Percentiles rank a stretch among this genome's conserved stretches.
Conservation (phyloP, 2,329 filamentous ascomycete species). For the Cercospora sojina region DNA sequence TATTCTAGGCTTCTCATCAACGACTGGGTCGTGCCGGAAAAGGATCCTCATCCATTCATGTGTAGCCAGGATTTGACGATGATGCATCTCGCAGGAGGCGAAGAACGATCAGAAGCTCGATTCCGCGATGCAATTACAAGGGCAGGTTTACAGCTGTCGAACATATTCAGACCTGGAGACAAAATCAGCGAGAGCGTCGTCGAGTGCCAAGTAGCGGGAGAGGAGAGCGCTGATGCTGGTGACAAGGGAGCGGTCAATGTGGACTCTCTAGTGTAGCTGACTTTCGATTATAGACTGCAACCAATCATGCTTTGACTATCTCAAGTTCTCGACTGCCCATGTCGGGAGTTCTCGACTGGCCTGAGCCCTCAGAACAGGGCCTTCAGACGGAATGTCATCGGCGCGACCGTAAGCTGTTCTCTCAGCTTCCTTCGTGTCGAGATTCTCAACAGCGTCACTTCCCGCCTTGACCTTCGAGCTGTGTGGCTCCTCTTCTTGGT, state of each 20-base stretch:
- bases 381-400: slow-evolving; percentile 2
- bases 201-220: slow-evolving; percentile 1
- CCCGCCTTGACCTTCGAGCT: background rate
- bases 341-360: background rate
- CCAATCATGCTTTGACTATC: background rate
- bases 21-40: slow-evolving; percentile 35
- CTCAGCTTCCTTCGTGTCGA: background rate
- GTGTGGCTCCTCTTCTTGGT: slow-evolving; percentile 50
- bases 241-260: background rate
- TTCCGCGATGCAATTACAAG: slow-evolving; percentile 8
- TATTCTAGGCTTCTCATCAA: slow-evolving; percentile 39
- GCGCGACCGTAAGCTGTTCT: background rate
- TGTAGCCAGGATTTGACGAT: slow-evolving; percentile 11
- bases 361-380: background rate
- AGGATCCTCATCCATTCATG: slow-evolving; percentile 9
- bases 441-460: background rate
- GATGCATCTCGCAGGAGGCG: slow-evolving; percentile 9
- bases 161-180: slow-evolving; percentile 8
- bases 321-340: background rate
- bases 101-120: slow-evolving; percentile 7
- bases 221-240: background rate
- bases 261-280: background rate
- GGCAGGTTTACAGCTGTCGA: slow-evolving; percentile 3
- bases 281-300: background rate
- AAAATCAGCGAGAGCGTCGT: slow-evolving; percentile 11